These are phyloP conservation scores for Leishmania major DNA, from an alignment of 208 protist genomes.

Conservation along the genomic window DNA sequence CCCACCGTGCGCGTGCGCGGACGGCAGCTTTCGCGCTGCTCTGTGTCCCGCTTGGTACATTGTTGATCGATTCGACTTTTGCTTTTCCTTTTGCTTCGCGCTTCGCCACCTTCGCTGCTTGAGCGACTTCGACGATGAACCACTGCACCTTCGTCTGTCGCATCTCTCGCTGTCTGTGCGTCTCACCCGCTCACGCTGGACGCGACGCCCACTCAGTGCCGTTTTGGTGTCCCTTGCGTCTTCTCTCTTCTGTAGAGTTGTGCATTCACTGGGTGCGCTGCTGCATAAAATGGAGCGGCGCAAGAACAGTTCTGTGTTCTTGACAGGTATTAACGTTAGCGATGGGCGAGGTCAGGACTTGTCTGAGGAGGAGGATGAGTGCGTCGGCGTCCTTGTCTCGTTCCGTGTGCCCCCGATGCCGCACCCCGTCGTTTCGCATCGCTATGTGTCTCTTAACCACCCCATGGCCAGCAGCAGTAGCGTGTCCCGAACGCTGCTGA, in stretches of 20 bases:
- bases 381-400: constrained; percentile 24
- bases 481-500: constrained; percentile 31
- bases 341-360: neutral
- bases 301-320: constrained; percentile 15
- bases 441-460: constrained; percentile 37
- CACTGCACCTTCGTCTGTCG: neutral
- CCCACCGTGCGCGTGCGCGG: neutral
- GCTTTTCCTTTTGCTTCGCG: too few relatives aligned
- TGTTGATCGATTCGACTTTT: neutral
- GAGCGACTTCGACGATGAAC: neutral
- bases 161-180: neutral
- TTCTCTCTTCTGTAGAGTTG: neutral
- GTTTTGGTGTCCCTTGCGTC: neutral
- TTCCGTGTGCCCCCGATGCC: constrained; percentile 60
- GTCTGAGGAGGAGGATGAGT: constrained; percentile 1
- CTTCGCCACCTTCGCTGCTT: neutral
- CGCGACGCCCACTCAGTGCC: neutral
- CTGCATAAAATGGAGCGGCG: neutral
- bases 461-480: constrained; percentile 13
- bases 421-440: constrained; percentile 16
- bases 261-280: neutral
- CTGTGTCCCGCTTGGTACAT: neutral
- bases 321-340: constrained; percentile 30
- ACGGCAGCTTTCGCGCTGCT: neutral
- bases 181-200: neutral